Evolutionary conservation across 2,329 filamentous ascomycete species (phyloP).

Genomic region (Penicillium sp.): DNA sequence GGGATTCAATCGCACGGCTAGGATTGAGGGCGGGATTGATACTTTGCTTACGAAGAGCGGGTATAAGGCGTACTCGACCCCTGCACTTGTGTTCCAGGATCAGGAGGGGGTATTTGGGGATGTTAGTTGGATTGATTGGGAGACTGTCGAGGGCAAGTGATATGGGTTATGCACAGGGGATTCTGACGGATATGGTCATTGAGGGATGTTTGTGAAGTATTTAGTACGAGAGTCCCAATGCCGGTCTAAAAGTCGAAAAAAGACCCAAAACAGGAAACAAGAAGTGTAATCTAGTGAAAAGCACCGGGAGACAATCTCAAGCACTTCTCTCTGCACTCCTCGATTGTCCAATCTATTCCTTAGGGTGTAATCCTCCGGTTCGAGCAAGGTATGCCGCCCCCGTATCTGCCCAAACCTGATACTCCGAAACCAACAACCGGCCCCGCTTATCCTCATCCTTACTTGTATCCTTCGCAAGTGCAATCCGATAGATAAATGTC

Average conservation of each 20-base stretch:
- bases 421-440: slow-evolving; percentile 37
- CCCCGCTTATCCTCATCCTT: not conserved
- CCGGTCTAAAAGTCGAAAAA: not conserved
- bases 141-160: slow-evolving; percentile 7
- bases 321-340: not conserved
- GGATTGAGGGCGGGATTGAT: slow-evolving; percentile 44
- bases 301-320: not conserved
- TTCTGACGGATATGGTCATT: no score
- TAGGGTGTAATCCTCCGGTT: slow-evolving; percentile 17
- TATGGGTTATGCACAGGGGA: no score
- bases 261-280: not conserved
- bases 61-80: slow-evolving; percentile 40
- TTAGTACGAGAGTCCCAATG: no score
- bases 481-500: slow-evolving; percentile 41
- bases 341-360: no score
- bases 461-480: slow-evolving; percentile 30
- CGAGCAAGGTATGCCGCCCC: slow-evolving; percentile 45
- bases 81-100: slow-evolving; percentile 48
- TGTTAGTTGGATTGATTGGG: slow-evolving; percentile 51
- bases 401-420: slow-evolving; percentile 47
- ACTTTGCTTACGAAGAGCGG: slow-evolving; percentile 46
- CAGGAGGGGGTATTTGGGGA: slow-evolving; percentile 49
- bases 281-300: not conserved
- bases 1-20: slow-evolving; percentile 53
- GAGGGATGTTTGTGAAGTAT: no score